Base-by-base conservation (phyloP, 192 early-diverging fungal species). In the Coemansia sp. region DNA sequence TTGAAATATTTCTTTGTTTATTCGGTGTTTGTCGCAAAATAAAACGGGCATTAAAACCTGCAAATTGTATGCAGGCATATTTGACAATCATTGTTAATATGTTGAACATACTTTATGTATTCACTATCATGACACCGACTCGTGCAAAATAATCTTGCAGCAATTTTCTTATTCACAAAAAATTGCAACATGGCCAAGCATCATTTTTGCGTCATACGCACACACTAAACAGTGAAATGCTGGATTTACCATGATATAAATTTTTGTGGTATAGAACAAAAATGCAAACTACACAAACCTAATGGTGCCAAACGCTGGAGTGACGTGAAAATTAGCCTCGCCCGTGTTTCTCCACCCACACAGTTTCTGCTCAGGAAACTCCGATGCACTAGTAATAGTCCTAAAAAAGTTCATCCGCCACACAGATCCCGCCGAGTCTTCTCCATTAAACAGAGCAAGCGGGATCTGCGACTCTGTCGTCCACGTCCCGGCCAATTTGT, bases 341-440 rank as follows among this genome's bases (percentile, higher is more conserved):
- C 66, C 66, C 0, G 78, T 68, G 44, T 75, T 75, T 60, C 62
- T 72, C 78, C 78, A 81, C 10, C 72, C 78, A 12, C 78, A 75
- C 14, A 81, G 78, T 60, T 72, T 62, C 69, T 81, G 78, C 50
- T 81, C 26, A 5, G 78, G 78, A 47, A 59, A 81, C 0, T 60
- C 71, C 14, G 5, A 5, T 1, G 72, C 66, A 31, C 70, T 60
- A n/a, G 66, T 69, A 23, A 81, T 60, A 0, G 78, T 81, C 4
- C 78, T 57, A 69, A 81, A 81, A 52, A 81, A 81, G 67, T 81
- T 81, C 78, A 81, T 81, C 40, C 78, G 72, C 78, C 78, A 81
- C 6, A 28, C 37, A 12, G 63, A 56, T 28, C 73, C 73, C 23
- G 36, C 38, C 9, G 72, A 69, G 42, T 72, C 64, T 48, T 81